These are phyloP conservation scores for Gaeumannomyces tritici DNA, from an alignment of 2,329 filamentous ascomycete species.

Conservation along the genomic window DNA sequence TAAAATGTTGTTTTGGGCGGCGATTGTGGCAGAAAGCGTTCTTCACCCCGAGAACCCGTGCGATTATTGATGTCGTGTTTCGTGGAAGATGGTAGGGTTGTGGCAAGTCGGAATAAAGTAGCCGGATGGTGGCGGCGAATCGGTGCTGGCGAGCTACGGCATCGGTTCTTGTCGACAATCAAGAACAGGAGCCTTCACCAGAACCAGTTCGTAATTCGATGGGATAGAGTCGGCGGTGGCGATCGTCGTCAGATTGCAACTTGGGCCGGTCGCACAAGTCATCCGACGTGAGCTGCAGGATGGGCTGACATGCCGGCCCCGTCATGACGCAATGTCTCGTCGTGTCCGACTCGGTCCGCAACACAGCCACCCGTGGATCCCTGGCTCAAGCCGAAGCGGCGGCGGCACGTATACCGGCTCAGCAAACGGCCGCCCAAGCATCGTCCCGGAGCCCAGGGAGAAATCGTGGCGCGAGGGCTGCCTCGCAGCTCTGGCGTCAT, in stretches of 20 bases:
- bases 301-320: not conserved
- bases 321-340: not conserved
- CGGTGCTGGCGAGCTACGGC: not conserved
- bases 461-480: not conserved
- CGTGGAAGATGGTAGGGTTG: not conserved
- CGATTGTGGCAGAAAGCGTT: not conserved
- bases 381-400: not conserved
- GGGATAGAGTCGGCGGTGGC: not conserved
- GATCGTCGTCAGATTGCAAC: not conserved
- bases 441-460: not conserved
- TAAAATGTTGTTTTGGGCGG: not conserved
- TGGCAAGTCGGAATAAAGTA: not conserved
- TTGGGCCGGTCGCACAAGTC: not conserved
- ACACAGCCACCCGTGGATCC: not conserved
- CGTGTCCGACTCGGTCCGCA: not conserved
- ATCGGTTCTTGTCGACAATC: not conserved
- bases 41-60: not conserved
- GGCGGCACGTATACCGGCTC: too few relatives aligned
- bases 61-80: not conserved
- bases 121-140: not conserved
- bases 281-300: not conserved
- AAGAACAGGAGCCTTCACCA: not conserved
- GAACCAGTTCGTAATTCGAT: not conserved
- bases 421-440: not conserved
- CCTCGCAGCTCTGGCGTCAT: conserved; percentile 20